Evolutionary conservation across 768 basidiomycete species (phyloP).

Genomic region (Serendipita sp.): DNA sequence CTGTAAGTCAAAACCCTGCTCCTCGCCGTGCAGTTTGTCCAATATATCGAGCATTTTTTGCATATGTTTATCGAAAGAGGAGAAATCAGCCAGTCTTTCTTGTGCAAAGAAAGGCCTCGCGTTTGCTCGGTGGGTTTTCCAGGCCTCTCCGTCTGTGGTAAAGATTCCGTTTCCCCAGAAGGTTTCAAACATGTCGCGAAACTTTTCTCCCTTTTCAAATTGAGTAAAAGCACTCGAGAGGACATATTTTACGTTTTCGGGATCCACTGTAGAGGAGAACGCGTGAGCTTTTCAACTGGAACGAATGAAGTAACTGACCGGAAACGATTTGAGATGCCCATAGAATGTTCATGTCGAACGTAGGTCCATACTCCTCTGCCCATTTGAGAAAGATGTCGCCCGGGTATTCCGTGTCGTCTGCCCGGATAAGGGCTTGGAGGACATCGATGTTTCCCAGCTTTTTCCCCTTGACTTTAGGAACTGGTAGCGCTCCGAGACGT

Average conservation of each 20-base stretch:
- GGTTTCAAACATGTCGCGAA: slow-evolving; percentile 11
- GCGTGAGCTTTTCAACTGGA: neutral
- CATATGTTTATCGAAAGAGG: slow-evolving; percentile 45
- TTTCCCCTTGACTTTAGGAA: slow-evolving; percentile 46
- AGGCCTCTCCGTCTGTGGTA: slow-evolving; percentile 49
- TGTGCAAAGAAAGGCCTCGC: slow-evolving; percentile 60
- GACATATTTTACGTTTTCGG: slow-evolving; percentile 33
- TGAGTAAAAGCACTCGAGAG: slow-evolving; percentile 11
- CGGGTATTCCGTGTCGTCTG: slow-evolving; percentile 43
- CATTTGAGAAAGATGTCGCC: slow-evolving; percentile 47
- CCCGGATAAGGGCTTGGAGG: slow-evolving; percentile 37
- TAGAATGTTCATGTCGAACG: slow-evolving; percentile 49
- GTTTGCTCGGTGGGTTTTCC: slow-evolving; percentile 40
- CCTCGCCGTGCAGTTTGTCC: slow-evolving; percentile 5
- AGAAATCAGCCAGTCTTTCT: slow-evolving; percentile 56
- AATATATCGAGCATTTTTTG: slow-evolving; percentile 20
- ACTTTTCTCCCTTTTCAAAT: slow-evolving; percentile 23
- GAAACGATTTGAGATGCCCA: slow-evolving; percentile 47
- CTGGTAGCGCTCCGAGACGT: slow-evolving; percentile 25
- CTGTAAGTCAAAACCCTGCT: slow-evolving; percentile 10
- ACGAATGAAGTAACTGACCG: neutral
- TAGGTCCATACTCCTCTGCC: slow-evolving; percentile 55
- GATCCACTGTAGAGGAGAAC: slow-evolving; percentile 1
- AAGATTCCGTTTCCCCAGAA: slow-evolving; percentile 60
- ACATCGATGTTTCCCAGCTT: slow-evolving; percentile 71